Evolutionary conservation across 345 rosid genomes (phyloP).

Genomic region (Corymbia maculata): DNA sequence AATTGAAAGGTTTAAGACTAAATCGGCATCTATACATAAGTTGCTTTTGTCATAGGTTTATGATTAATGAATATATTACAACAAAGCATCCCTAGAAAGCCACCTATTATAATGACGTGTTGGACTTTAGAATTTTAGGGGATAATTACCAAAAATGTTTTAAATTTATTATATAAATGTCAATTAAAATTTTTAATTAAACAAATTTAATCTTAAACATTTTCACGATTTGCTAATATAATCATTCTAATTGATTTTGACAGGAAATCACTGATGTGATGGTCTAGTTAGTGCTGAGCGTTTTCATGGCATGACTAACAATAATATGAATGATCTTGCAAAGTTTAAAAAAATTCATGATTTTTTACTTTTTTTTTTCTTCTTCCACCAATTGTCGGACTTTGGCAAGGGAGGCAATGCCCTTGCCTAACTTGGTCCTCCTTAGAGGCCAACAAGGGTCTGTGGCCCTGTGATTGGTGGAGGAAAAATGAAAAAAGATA

Average conservation of each 20-base stretch:
- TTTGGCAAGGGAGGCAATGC: accelerated
- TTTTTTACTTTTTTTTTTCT: not conserved
- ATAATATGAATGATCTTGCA: not conserved
- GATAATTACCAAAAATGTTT: not conserved
- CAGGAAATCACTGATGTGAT: accelerated
- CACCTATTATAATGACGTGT: not conserved
- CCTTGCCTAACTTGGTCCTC: not conserved
- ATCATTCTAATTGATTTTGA: not conserved
- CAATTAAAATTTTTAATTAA: not conserved
- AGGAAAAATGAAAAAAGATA: not conserved
- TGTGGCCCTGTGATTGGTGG: not conserved
- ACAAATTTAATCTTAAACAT: not conserved
- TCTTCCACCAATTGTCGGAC: accelerated
- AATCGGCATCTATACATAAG: not conserved
- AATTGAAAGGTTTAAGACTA: not conserved
- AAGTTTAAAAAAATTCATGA: not conserved
- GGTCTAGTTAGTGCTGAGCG: accelerated
- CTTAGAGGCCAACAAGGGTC: not conserved
- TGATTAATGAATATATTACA: not conserved
- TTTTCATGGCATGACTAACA: not conserved
- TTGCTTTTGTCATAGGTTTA: not conserved
- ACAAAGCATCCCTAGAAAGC: not conserved
- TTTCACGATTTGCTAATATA: not conserved
- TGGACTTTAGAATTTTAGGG: not conserved
- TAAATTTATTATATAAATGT: no score